These are phyloP conservation scores for Colletotrichum sp. DNA, from an alignment of 2,329 filamentous ascomycete genomes.

Conservation along the genomic window DNA sequence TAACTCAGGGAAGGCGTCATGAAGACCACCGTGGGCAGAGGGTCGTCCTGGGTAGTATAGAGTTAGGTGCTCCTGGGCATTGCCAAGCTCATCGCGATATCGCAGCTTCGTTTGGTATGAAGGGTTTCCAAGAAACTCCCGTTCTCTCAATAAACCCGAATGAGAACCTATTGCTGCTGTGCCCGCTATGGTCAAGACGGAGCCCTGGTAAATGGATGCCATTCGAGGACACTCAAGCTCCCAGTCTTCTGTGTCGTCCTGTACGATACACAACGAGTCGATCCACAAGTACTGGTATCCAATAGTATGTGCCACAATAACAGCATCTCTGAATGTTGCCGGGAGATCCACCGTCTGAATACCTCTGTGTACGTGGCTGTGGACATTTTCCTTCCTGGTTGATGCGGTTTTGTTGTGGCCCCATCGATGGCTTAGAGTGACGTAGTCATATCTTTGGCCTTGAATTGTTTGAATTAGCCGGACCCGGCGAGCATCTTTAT, in stretches of 20 bases:
- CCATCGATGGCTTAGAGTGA: not conserved
- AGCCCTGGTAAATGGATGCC: not conserved
- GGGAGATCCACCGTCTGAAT: not conserved
- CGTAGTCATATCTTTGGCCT: not conserved
- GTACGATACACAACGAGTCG: constrained; percentile 3
- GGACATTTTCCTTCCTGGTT: not conserved
- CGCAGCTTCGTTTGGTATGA: not conserved
- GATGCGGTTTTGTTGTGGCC: not conserved
- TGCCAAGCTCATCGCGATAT: not conserved
- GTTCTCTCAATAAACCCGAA: not conserved
- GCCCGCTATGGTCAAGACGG: not conserved
- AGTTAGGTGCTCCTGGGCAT: not conserved
- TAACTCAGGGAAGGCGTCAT: not conserved
- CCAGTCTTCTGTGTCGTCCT: not conserved
- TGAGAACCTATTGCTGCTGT: not conserved
- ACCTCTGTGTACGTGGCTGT: not conserved
- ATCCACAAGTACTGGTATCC: not conserved
- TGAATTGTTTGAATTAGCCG: not conserved
- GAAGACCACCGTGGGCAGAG: not conserved
- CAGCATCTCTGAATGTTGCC: not conserved
- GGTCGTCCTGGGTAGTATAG: not conserved
- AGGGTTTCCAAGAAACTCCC: not conserved
- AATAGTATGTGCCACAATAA: not conserved
- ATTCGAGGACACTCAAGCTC: not conserved
- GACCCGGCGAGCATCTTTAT: not conserved